Conservation (phyloP, 352 stramenopile species). For the Globisporangium nunn region DNA sequence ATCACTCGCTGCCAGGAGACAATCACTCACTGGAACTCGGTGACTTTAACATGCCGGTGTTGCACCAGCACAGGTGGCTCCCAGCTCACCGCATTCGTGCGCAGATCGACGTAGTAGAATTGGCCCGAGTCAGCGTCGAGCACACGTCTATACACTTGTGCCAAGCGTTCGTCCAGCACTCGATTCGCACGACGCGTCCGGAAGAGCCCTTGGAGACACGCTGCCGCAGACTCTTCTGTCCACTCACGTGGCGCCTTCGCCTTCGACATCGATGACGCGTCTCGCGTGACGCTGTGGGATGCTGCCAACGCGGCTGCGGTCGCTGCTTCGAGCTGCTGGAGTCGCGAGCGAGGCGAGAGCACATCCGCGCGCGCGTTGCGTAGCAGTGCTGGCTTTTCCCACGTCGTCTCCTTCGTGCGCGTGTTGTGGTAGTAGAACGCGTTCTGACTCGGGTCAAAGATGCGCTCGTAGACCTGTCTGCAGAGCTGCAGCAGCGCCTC, state of each 20-base stretch:
- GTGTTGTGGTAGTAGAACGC: conserved; percentile 81
- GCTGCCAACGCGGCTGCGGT: background rate
- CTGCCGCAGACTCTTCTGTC: conserved; percentile 42
- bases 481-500: conserved; percentile 32
- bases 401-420: conserved; percentile 53
- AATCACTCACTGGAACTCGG: conserved; percentile 15
- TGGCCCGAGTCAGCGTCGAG: conserved; percentile 31
- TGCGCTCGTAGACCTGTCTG: conserved; percentile 53
- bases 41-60: conserved; percentile 20
- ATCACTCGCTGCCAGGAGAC: too few species aligned
- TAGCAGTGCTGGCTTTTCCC: conserved; percentile 57
- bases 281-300: background rate
- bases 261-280: background rate
- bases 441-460: conserved; percentile 46
- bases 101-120: conserved; percentile 77
- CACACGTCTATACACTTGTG: conserved; percentile 48
- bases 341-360: conserved; percentile 41
- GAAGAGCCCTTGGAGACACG: conserved; percentile 50
- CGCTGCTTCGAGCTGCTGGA: conserved; percentile 21
- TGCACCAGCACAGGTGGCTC: conserved; percentile 31
- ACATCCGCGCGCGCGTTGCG: conserved; percentile 31
- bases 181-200: conserved; percentile 37
- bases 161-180: conserved; percentile 27
- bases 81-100: conserved; percentile 60
- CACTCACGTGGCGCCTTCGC: conserved; percentile 12